Percentiles rank a stretch among this genome's conserved stretches.
phyloP scores from a whole-genome alignment of 1,139 yeast genomes.

The Suhomyces atakaporum region DNA sequence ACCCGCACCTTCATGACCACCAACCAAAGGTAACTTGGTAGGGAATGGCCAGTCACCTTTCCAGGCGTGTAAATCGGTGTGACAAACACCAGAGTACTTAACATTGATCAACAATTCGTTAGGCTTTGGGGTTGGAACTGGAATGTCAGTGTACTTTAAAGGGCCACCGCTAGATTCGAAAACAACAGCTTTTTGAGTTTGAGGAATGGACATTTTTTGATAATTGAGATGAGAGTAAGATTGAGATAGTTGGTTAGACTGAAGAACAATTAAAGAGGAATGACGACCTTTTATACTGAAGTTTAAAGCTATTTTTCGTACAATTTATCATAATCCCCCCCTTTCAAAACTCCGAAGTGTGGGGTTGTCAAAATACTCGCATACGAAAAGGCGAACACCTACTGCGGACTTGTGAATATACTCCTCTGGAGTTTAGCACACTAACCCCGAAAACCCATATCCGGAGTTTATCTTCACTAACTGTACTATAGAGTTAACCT shows the following conservation, averaged over 20 bases:
- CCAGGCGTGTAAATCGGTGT: constrained; percentile 72
- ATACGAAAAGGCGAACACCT: background rate
- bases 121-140: constrained; percentile 62
- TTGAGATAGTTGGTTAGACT: background rate
- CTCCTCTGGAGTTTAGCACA: background rate
- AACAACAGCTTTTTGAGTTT: constrained; percentile 69
- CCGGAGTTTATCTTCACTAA: no score
- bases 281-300: background rate
- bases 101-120: constrained; percentile 63
- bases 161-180: constrained; percentile 72
- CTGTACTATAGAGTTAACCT: background rate
- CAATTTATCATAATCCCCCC: background rate
- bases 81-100: constrained; percentile 69
- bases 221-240: no score
- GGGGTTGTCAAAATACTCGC: constrained; percentile 1
- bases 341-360: constrained; percentile 5
- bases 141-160: constrained; percentile 59
- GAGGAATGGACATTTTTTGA: constrained; percentile 47
- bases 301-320: background rate
- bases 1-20: constrained; percentile 91
- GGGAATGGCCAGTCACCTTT: constrained; percentile 71
- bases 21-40: constrained; percentile 68
- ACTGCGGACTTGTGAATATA: background rate
- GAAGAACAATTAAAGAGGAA: background rate
- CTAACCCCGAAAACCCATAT: background rate